These are phyloP conservation scores for Ramaria sp. DNA, from an alignment of 768 basidiomycete genomes.

Conservation along the genomic window DNA sequence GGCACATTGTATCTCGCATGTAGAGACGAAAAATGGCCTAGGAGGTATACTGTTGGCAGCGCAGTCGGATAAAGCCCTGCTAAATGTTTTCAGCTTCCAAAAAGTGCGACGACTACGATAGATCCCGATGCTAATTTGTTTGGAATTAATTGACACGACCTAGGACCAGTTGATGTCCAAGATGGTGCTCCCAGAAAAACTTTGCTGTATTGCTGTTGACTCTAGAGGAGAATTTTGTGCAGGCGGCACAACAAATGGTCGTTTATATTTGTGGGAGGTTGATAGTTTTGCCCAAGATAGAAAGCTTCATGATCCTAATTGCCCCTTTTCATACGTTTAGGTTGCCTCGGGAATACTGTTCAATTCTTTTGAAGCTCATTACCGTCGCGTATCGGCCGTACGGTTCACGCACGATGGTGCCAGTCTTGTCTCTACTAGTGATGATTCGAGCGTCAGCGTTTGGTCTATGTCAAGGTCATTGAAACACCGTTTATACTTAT, in stretches of 20 bases:
- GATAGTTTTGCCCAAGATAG: constrained; percentile 21
- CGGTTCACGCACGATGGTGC: constrained; percentile 77
- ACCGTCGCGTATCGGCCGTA: constrained; percentile 75
- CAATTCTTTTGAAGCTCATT: constrained; percentile 92
- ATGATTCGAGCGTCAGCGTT: constrained; percentile 81
- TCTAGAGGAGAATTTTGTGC: constrained; percentile 67
- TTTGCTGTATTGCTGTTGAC: constrained; percentile 73
- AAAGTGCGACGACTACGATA: constrained; percentile 41
- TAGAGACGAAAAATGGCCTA: constrained; percentile 56
- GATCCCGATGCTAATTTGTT: constrained; percentile 1
- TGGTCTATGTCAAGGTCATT: constrained; percentile 81
- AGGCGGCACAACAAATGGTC: constrained; percentile 79
- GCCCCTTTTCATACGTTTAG: constrained; percentile 28
- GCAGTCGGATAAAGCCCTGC: constrained; percentile 78
- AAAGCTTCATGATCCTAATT: not conserved
- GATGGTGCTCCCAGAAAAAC: constrained; percentile 82
- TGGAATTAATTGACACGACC: not conserved
- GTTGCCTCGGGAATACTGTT: constrained; percentile 88
- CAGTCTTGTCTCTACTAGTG: constrained; percentile 75
- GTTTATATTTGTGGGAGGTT: constrained; percentile 96
- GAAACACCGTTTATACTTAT: constrained; percentile 15
- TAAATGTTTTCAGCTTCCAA: constrained; percentile 91
- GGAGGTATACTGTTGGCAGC: constrained; percentile 81
- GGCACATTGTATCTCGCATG: constrained; percentile 53
- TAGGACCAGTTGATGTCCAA: constrained; percentile 81